phyloP scores from a whole-genome alignment of 164 flowering plant species.

The Houttuynia cordata region DNA sequence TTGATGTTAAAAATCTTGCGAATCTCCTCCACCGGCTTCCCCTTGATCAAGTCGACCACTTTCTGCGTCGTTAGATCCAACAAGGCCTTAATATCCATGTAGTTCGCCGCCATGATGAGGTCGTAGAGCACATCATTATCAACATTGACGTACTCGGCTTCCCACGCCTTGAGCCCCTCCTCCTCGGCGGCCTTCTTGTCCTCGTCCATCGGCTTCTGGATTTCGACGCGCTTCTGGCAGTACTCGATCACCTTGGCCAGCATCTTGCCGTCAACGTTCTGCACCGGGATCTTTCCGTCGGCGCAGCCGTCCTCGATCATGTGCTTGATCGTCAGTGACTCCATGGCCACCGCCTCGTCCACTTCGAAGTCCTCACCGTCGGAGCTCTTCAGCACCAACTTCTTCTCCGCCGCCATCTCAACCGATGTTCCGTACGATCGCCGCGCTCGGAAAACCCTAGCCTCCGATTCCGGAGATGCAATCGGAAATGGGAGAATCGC shows the following conservation, averaged over 20 bases:
- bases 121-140: slow-evolving; percentile 15
- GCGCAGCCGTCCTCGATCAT: slow-evolving; percentile 75
- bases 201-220: slow-evolving; percentile 12
- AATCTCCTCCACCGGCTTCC: slow-evolving; percentile 52
- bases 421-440: too few relatives aligned
- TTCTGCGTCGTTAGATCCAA: slow-evolving; percentile 55
- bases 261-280: slow-evolving; percentile 33
- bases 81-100: slow-evolving; percentile 43
- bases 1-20: slow-evolving; percentile 52
- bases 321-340: slow-evolving; percentile 61
- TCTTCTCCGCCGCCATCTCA: slow-evolving; percentile 12
- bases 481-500: too few relatives aligned
- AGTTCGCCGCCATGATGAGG: slow-evolving; percentile 50
- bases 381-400: slow-evolving; percentile 43
- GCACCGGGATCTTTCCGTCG: slow-evolving; percentile 42
- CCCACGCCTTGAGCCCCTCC: slow-evolving; percentile 4
- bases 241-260: slow-evolving; percentile 69
- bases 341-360: slow-evolving; percentile 51
- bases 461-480: too few relatives aligned
- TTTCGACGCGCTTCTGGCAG: slow-evolving; percentile 64
- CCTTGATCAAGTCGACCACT: slow-evolving; percentile 64
- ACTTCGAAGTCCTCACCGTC: slow-evolving; percentile 62
- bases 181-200: slow-evolving; percentile 15
- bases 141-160: slow-evolving; percentile 7
- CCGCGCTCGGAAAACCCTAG: too few relatives aligned